Base-by-base conservation (phyloP, 2,329 filamentous ascomycete species). In the Nothophoma quercina region DNA sequence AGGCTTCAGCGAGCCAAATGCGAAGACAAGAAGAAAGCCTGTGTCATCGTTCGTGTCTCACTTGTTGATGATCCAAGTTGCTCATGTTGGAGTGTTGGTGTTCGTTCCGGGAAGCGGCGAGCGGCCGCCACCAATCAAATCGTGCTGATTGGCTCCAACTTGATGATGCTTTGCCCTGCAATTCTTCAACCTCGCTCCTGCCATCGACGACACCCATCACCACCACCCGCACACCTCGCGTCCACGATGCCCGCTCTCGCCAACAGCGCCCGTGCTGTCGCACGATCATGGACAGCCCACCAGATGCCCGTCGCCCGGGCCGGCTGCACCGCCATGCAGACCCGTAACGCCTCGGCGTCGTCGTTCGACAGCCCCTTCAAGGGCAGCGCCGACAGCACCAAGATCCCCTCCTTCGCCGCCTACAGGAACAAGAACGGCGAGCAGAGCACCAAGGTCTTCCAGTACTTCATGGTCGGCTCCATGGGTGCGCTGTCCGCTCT, bases 391-490 rank as follows among this genome's bases (percentile, higher is more conserved):
- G 75, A 75, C 56, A 72, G 77, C 59, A 87, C 83, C 77, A 86
- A 89, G 78, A 89, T 98, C 73, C 95, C 95, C 66, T 87, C 90
- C 80, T 98, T 96, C 79, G 85, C 85, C 77, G 88, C 92, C 76
- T 99, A 99, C 83, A 82, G 87, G 79, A 88, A 85, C 78, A 87
- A 86, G 75, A 79, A 81, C 63, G 79, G 80, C 67, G 82, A 88
- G 76, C 84, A 81, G 65, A 82, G 83, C 71, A 96, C 96, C 81
- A 89, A 93, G 82, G 82, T 96, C 67, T 95, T 96, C 78, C 87
- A 88, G 71, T 99, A 99, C 85, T 98, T 99, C 81, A 96, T 98
- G 91, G 95, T 96, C 64, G 95, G 95, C 70, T 88, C 91, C 50
- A 89, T 99, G 84, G 95, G 95, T 75, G 89, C 95, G 72, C 84